Base-by-base conservation (phyloP, 805 yeast species). In the Candida andamanensis region DNA sequence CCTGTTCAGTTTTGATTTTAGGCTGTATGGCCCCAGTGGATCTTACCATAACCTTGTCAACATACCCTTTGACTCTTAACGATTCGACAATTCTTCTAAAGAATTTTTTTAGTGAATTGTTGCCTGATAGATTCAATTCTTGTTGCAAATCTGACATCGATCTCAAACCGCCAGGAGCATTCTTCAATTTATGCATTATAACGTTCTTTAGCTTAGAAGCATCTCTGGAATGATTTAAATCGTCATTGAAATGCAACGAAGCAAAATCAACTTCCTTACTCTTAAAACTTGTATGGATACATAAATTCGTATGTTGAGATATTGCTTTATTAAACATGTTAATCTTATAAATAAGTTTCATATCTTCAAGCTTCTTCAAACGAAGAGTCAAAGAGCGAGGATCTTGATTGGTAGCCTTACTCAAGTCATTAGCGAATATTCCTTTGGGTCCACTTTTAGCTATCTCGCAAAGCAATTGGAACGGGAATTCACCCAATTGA, bases 321-420 rank as follows among this genome's bases (percentile, higher is more conserved):
- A 69, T 56, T 14, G 33, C 40, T 8, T 57, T 53, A 31, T 57
- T 48, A 36, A 48, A 65, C 10, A 50, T 54, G 26, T 42, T 54
- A 8, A 45, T 49, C 30, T 67, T 74, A 15, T 56, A 56, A 4
- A 79, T 68, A 12, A 78, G 54, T 14, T 73, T 74, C 22, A 63
- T 50, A 6, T 64, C 72, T 36, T 67, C 74, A 13, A 82, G 56
- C 26, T 67, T 66, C 44, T 72, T 76, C 32, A 80, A 59, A 43
- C 92, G 64, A 1, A 76, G 63, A 0, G 87, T 77, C 24, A 80
- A 60, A 36, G 87, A 79, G 41, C 90, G 66, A 12, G 79, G 73
- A 45, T 82, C 92, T 53, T 82, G 92, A 6, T 73, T 73, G 0
- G 87, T 73, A 13, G 57, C 62, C 24, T 60, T 57, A 2, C 78